Conservation (phyloP, 225 moss, liverwort and hornwort genomes). For the Bryum argenteum region DNA sequence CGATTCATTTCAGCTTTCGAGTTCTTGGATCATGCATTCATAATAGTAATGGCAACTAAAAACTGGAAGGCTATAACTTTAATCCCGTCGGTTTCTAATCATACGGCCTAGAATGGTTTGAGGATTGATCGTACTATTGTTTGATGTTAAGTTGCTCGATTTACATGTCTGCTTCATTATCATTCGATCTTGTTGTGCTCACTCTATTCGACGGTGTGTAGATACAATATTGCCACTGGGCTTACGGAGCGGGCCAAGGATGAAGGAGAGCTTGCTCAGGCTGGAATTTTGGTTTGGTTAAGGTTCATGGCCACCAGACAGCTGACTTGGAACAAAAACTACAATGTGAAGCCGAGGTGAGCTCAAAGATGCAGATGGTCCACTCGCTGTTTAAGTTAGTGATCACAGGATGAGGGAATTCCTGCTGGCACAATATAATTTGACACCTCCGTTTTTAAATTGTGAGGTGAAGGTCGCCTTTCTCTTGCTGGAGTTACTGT, state of each 20-base stretch:
- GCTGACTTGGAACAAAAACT: conserved; percentile 93
- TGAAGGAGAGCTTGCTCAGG: conserved; percentile 85
- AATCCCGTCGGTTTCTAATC: background rate
- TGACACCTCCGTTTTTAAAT: background rate
- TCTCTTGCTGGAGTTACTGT: background rate
- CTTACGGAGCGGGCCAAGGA: conserved; percentile 72
- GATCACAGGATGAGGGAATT: background rate
- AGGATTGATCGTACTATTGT: background rate
- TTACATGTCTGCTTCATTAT: background rate
- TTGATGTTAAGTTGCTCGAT: background rate
- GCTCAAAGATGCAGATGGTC: conserved; percentile 1
- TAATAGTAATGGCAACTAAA: background rate
- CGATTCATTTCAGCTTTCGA: conserved; percentile 2
- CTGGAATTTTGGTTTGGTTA: conserved; percentile 92
- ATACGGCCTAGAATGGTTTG: background rate
- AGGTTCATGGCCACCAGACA: conserved; percentile 95
- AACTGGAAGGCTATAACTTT: background rate
- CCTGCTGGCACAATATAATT: background rate
- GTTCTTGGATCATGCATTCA: background rate
- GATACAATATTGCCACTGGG: conserved; percentile 82
- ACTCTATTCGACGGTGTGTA: conserved; percentile 31
- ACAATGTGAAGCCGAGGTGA: conserved; percentile 93
- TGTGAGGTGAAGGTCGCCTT: background rate
- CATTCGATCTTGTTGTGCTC: conserved; percentile 6
- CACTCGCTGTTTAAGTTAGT: background rate